Conservation (phyloP, 768 basidiomycete genomes). For the Myochromella boudieri region DNA sequence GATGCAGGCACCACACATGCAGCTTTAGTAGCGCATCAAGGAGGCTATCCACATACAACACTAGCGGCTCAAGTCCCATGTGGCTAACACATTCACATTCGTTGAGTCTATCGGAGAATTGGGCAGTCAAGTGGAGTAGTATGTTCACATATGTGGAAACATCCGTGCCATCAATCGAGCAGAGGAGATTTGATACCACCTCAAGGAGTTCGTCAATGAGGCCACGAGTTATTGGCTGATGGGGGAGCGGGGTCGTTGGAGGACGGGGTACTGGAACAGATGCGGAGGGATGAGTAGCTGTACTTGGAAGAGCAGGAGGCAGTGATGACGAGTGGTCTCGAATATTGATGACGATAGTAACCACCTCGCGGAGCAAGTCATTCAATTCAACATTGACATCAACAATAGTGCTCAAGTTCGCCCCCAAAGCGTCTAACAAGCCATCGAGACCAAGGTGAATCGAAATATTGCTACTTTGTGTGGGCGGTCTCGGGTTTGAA, state of each 20-base stretch:
- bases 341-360: conserved; percentile 12
- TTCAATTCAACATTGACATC: conserved; percentile 9
- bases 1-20: conserved; percentile 11
- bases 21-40: conserved; percentile 13
- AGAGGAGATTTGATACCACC: conserved; percentile 12
- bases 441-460: conserved; percentile 14
- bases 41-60: conserved; percentile 10
- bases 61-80: conserved; percentile 11
- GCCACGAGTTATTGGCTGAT: conserved; percentile 6
- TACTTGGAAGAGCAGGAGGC: conserved; percentile 1
- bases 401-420: conserved; percentile 4
- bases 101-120: conserved; percentile 8
- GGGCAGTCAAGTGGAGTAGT: conserved; percentile 6
- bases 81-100: conserved; percentile 12
- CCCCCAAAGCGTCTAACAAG: conserved; percentile 9
- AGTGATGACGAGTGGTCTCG: conserved; percentile 12
- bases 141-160: conserved; percentile 10
- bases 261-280: neutral
- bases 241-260: neutral
- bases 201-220: conserved; percentile 14
- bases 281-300: neutral
- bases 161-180: conserved; percentile 8
- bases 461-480: neutral
- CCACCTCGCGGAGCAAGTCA: conserved; percentile 8
- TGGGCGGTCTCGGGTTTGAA: neutral